These are phyloP conservation scores for Achlya hypogyna DNA, from an alignment of 352 stramenopile species.

Conservation along the genomic window DNA sequence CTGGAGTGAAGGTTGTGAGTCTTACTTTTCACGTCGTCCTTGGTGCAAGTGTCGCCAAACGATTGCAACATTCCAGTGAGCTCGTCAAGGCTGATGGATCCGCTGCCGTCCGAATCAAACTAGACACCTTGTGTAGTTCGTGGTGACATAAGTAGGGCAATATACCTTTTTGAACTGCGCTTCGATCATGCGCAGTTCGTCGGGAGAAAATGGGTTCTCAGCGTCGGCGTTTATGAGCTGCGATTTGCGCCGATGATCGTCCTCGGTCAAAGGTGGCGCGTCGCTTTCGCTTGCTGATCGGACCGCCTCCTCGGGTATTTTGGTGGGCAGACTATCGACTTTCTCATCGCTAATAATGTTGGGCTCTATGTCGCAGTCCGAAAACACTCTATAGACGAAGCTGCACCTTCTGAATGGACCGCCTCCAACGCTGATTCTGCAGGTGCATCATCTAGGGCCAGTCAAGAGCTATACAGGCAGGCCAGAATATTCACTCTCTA, in stretches of 20 bases:
- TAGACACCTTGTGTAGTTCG: constrained; percentile 20
- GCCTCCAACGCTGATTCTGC: too few species aligned
- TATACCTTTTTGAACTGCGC: constrained; percentile 17
- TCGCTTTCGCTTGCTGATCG: constrained; percentile 22
- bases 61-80: constrained; percentile 44
- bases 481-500: too few species aligned
- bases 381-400: too few species aligned
- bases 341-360: too few species aligned
- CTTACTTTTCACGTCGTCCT: constrained; percentile 35
- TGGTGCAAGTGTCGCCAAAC: constrained; percentile 48
- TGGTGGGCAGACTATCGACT: not conserved
- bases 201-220: constrained; percentile 12
- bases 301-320: constrained; percentile 34
- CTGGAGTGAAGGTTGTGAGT: not conserved
- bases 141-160: not conserved
- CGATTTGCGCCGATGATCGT: constrained; percentile 22
- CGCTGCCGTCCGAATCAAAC: constrained; percentile 51
- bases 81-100: constrained; percentile 50
- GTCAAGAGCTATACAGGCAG: too few species aligned
- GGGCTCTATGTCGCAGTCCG: too few species aligned
- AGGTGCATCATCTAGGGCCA: too few species aligned
- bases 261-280: constrained; percentile 11
- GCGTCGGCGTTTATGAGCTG: not conserved
- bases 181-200: constrained; percentile 14
- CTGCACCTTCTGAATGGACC: too few species aligned